phyloP scores from a whole-genome alignment of 495 filamentous ascomycete genomes.

The Diplogelasinospora grovesii region DNA sequence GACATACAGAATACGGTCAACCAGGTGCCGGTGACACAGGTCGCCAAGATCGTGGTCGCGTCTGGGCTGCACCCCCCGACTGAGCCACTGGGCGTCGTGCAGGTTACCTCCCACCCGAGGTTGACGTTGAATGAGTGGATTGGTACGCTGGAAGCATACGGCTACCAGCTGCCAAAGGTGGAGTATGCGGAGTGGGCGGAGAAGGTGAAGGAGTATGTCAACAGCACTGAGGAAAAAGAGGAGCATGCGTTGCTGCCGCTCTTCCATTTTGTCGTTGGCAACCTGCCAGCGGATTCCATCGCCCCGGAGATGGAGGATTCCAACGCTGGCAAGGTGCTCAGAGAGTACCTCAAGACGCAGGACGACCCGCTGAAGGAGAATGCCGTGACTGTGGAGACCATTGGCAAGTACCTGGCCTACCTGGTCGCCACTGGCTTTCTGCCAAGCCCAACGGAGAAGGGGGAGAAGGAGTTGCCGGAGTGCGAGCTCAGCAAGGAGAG shows the following conservation, averaged over 20 bases:
- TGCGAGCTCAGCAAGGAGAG: too few species aligned
- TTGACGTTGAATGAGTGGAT: slow-evolving; percentile 75
- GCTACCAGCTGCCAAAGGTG: slow-evolving; percentile 65
- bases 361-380: slow-evolving; percentile 52
- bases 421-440: too few species aligned
- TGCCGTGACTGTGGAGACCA: slow-evolving; percentile 57
- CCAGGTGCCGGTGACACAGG: slow-evolving; percentile 81
- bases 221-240: slow-evolving; percentile 45
- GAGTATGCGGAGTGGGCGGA: slow-evolving; percentile 53
- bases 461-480: too few species aligned
- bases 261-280: slow-evolving; percentile 73
- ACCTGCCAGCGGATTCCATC: slow-evolving; percentile 70
- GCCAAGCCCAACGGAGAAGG: too few species aligned
- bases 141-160: slow-evolving; percentile 62
- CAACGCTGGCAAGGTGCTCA: slow-evolving; percentile 60
- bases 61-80: slow-evolving; percentile 55
- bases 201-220: slow-evolving; percentile 56
- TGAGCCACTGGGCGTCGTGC: slow-evolving; percentile 52
- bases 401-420: slow-evolving; percentile 70
- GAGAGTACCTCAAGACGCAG: slow-evolving; percentile 57
- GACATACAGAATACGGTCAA: slow-evolving; percentile 85
- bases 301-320: slow-evolving; percentile 75
- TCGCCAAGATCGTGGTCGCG: slow-evolving; percentile 71
- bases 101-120: slow-evolving; percentile 67
- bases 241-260: slow-evolving; percentile 78